These are phyloP conservation scores for Cystobasidium ongulense DNA, from an alignment of 768 basidiomycete species.

Conservation along the genomic window DNA sequence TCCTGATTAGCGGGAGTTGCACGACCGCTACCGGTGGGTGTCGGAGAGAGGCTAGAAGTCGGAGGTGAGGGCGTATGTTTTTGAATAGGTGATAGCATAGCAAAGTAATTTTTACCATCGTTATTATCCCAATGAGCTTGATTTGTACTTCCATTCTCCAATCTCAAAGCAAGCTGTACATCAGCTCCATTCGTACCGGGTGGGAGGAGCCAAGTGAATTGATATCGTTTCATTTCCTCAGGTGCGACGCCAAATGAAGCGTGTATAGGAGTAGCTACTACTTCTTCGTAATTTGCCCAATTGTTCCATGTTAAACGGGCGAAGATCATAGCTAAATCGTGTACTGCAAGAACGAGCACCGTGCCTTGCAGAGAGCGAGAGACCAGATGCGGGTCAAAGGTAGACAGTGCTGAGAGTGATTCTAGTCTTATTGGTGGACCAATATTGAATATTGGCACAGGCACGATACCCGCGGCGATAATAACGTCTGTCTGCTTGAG, in stretches of 20 bases:
- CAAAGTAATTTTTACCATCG: conserved; percentile 1
- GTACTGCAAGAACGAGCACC: background rate
- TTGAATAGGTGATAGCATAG: background rate
- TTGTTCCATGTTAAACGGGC: conserved; percentile 22
- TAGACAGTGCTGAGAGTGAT: conserved; percentile 1
- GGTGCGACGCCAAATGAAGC: background rate
- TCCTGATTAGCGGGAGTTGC: background rate
- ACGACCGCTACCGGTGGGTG: background rate
- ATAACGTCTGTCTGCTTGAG: background rate
- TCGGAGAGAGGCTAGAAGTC: background rate
- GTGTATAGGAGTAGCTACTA: background rate
- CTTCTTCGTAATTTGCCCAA: conserved; percentile 27
- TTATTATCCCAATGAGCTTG: conserved; percentile 31
- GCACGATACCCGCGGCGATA: background rate
- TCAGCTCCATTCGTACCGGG: conserved; percentile 16
- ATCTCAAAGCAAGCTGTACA: conserved; percentile 9
- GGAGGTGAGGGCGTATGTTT: background rate
- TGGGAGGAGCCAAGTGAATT: conserved; percentile 4
- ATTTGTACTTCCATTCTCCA: conserved; percentile 9
- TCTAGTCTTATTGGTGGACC: conserved; percentile 10
- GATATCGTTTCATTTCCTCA: background rate
- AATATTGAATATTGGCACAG: background rate
- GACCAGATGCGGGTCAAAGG: conserved; percentile 1
- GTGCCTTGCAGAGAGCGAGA: conserved; percentile 18
- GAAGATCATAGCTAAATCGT: background rate